phyloP scores from a whole-genome alignment of 345 rosid species.

The Populus tremula region DNA sequence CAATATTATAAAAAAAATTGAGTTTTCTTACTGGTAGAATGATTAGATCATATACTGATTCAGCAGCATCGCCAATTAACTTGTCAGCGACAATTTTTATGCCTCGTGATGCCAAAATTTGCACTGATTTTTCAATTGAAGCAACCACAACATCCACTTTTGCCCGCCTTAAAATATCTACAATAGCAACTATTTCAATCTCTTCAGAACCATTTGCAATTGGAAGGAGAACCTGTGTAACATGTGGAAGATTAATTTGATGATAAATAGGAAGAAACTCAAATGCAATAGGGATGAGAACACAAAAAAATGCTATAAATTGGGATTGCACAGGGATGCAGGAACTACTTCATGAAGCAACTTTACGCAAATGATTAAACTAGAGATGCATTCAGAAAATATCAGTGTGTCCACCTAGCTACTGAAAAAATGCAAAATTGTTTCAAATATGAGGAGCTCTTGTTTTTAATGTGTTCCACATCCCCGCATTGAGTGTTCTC shows the following conservation, averaged over 20 bases:
- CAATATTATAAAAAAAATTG: neutral
- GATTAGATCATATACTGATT: conserved; percentile 60
- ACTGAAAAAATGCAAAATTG: neutral
- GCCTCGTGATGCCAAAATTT: conserved; percentile 66
- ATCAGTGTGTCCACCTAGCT: neutral
- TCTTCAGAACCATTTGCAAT: conserved; percentile 86
- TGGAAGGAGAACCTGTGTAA: conserved; percentile 71
- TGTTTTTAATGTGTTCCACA: neutral
- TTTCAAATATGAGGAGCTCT: too few relatives aligned
- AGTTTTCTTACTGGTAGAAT: conserved; percentile 70
- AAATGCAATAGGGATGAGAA: neutral
- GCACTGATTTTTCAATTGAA: conserved; percentile 63
- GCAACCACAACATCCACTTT: conserved; percentile 80
- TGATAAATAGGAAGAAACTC: neutral
- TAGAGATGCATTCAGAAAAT: neutral
- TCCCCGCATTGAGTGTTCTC: neutral
- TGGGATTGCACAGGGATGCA: neutral
- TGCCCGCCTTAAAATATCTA: conserved; percentile 77
- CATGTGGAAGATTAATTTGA: conserved; percentile 14
- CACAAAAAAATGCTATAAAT: neutral
- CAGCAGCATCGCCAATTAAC: conserved; percentile 58
- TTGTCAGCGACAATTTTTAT: conserved; percentile 74
- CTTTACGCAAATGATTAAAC: neutral
- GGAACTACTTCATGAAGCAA: neutral
- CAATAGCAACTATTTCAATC: conserved; percentile 63